phyloP scores from a whole-genome alignment of 768 basidiomycete species.

The Phlebiopsis flavidoalba region DNA sequence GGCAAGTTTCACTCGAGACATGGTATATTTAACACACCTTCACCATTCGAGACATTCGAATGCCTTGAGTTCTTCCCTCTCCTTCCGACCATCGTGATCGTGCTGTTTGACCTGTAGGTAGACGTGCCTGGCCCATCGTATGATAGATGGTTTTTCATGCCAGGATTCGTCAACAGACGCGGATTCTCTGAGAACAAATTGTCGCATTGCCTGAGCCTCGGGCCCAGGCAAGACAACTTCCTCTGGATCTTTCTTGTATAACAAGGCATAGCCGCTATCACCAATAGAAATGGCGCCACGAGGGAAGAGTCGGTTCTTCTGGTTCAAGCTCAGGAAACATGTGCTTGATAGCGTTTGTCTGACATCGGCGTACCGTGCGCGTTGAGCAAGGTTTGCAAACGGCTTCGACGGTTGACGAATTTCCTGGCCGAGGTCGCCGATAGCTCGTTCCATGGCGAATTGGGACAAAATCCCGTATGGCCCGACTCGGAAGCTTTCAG shows the following conservation, averaged over 20 bases:
- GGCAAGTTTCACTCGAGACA: neutral
- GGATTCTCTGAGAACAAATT: neutral
- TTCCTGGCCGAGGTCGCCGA: constrained; percentile 22
- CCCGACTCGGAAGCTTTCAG: constrained; percentile 19
- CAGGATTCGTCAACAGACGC: neutral
- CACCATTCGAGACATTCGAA: constrained; percentile 26
- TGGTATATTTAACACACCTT: constrained; percentile 25
- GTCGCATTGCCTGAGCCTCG: neutral
- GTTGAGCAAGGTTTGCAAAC: constrained; percentile 21
- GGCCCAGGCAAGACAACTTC: neutral
- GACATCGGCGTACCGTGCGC: constrained; percentile 16
- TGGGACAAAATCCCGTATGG: constrained; percentile 12
- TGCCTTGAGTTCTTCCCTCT: constrained; percentile 11
- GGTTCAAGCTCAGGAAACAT: constrained; percentile 17
- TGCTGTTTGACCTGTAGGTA: constrained; percentile 35
- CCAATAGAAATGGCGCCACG: constrained; percentile 15
- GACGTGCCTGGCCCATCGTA: constrained; percentile 29
- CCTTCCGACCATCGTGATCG: constrained; percentile 30
- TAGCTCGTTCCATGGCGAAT: constrained; percentile 21
- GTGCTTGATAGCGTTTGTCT: constrained; percentile 23
- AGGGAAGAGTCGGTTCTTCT: neutral
- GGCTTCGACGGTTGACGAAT: constrained; percentile 21
- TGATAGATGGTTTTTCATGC: neutral
- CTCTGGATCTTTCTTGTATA: constrained; percentile 17
- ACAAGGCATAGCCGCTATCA: constrained; percentile 20